Conservation (phyloP, 2,329 filamentous ascomycete species). For the Aspergillus ibericus region DNA sequence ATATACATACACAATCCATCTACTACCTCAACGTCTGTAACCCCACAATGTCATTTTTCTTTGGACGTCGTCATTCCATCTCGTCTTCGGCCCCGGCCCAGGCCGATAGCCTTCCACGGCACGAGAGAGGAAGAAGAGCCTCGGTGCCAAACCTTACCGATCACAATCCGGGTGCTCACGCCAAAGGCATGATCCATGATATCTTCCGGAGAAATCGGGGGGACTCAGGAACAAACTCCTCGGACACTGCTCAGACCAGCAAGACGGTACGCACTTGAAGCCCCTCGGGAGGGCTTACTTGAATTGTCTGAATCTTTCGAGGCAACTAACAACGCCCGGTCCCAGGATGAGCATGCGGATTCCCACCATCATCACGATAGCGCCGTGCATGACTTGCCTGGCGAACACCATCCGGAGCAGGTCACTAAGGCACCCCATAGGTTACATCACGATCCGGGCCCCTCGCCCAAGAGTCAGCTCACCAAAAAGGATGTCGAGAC, state of each 20-base stretch:
- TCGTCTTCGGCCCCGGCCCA: slow-evolving; percentile 19
- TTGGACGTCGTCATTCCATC: slow-evolving; percentile 30
- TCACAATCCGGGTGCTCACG: neutral
- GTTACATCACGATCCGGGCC: neutral
- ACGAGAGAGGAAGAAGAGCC: slow-evolving; percentile 4
- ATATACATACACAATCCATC: too few species aligned
- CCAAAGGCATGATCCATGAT: slow-evolving; percentile 20
- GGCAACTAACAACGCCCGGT: neutral
- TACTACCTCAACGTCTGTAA: neutral
- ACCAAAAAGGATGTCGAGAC: slow-evolving; percentile 41
- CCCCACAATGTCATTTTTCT: slow-evolving; percentile 25
- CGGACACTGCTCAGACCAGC: neutral
- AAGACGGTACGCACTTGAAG: neutral
- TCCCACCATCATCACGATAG: slow-evolving; percentile 5
- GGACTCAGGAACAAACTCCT: neutral
- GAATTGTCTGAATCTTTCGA: neutral
- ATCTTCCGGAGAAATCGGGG: slow-evolving; percentile 26
- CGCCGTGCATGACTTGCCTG: neutral
- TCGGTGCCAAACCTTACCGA: slow-evolving; percentile 14
- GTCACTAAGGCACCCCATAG: neutral
- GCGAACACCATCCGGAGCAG: neutral
- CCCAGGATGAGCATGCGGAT: neutral
- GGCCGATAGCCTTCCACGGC: slow-evolving; percentile 5
- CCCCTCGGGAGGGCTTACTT: neutral
- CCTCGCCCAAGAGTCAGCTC: slow-evolving; percentile 15